These are phyloP conservation scores for Ophiocordyceps robertsii DNA, from an alignment of 2,329 filamentous ascomycete genomes.

Conservation along the genomic window DNA sequence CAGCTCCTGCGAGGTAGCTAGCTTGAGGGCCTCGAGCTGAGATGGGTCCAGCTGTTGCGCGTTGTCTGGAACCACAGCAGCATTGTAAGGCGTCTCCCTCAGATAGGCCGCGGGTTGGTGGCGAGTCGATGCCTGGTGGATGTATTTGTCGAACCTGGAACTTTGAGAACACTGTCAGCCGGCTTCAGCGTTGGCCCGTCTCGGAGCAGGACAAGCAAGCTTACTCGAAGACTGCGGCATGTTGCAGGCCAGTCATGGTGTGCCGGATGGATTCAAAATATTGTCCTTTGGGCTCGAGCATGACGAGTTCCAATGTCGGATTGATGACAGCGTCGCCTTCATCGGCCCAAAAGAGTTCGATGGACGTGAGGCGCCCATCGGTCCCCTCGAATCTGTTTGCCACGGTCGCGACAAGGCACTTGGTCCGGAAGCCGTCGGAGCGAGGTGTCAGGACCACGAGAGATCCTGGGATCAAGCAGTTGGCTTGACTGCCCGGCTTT, in stretches of 20 bases:
- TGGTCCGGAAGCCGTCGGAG: constrained; percentile 46
- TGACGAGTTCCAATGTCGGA: constrained; percentile 54
- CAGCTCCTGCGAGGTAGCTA: constrained; percentile 58
- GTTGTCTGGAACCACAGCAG: background rate
- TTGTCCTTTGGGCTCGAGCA: constrained; percentile 61
- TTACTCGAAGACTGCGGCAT: constrained; percentile 39
- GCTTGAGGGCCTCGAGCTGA: constrained; percentile 53
- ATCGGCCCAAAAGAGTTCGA: constrained; percentile 63
- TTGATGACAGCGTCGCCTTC: constrained; percentile 50
- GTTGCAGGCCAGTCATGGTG: constrained; percentile 59
- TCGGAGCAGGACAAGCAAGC: constrained; percentile 12
- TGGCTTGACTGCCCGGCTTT: constrained; percentile 44
- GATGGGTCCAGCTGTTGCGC: constrained; percentile 47
- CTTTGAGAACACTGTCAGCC: constrained; percentile 10
- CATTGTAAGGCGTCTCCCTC: background rate
- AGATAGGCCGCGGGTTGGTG: constrained; percentile 15
- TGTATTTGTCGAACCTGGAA: constrained; percentile 49
- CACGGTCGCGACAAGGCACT: constrained; percentile 59
- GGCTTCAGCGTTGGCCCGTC: background rate
- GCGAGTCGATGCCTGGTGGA: constrained; percentile 31
- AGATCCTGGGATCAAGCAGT: constrained; percentile 36
- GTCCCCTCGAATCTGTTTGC: constrained; percentile 49
- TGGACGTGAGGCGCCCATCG: constrained; percentile 7
- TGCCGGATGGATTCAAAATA: constrained; percentile 71
- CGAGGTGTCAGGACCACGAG: constrained; percentile 38